These are phyloP conservation scores for Dryas drummondii DNA, from an alignment of 306 rosid species.

Conservation along the genomic window DNA sequence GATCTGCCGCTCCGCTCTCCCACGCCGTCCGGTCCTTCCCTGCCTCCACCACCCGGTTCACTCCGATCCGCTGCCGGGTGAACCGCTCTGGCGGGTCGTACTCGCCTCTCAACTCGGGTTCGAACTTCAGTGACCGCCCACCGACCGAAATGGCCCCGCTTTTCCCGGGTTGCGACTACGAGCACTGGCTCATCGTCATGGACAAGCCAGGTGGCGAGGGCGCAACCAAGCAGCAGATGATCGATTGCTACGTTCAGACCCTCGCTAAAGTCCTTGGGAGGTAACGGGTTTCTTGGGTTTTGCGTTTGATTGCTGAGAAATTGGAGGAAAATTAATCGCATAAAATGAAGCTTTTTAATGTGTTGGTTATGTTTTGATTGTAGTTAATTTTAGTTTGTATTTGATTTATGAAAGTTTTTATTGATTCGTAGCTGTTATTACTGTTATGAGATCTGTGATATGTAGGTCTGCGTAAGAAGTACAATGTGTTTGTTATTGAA, in stretches of 20 bases:
- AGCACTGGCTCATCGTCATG: slow-evolving; percentile 96
- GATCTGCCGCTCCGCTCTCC: slow-evolving; percentile 44
- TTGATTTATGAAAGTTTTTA: not conserved
- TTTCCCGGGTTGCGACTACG: slow-evolving; percentile 92
- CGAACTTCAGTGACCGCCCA: slow-evolving; percentile 81
- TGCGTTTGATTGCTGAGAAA: not conserved
- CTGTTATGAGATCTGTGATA: not conserved
- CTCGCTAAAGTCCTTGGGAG: slow-evolving; percentile 74
- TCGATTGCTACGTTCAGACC: slow-evolving; percentile 74
- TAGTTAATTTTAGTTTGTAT: not conserved
- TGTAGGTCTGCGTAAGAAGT: not conserved
- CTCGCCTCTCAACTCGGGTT: slow-evolving; percentile 79
- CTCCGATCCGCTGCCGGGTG: slow-evolving; percentile 59
- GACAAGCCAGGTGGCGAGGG: slow-evolving; percentile 90
- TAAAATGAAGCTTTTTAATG: not conserved
- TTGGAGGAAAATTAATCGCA: not conserved
- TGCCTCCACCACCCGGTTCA: slow-evolving; percentile 34
- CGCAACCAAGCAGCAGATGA: slow-evolving; percentile 81
- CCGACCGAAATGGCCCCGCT: slow-evolving; percentile 98
- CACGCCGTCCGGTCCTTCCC: slow-evolving; percentile 31
- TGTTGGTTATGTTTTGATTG: no score
- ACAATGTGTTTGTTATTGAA: not conserved
- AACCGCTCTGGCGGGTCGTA: slow-evolving; percentile 62
- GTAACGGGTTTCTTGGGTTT: slow-evolving; percentile 22
- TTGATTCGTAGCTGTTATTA: not conserved